Evolutionary conservation across 1,139 yeast genomes (phyloP).

Genomic region (Ogataea hybrid): DNA sequence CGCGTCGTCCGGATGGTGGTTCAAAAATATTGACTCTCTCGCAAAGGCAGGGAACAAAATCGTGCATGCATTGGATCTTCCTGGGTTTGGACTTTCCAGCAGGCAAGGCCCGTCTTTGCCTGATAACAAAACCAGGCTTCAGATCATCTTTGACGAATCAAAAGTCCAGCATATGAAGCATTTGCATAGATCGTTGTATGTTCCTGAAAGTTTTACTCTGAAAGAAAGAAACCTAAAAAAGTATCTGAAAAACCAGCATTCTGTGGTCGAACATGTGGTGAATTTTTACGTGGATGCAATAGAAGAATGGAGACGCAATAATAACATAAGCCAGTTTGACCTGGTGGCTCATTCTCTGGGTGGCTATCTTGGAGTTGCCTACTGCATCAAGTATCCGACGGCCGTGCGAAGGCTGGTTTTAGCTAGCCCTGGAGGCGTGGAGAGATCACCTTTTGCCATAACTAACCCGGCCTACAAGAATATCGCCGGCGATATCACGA

Average conservation of each 20-base stretch:
- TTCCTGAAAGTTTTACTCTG: constrained; percentile 23
- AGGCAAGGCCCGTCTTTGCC: constrained; percentile 47
- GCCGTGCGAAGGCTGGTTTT: constrained; percentile 64
- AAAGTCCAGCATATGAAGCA: constrained; percentile 20
- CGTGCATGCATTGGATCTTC: constrained; percentile 76
- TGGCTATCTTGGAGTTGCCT: constrained; percentile 79
- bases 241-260: constrained; percentile 38
- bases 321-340: constrained; percentile 58
- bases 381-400: constrained; percentile 71
- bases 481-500: constrained; percentile 2
- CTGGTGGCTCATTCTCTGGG: constrained; percentile 93
- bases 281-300: constrained; percentile 75
- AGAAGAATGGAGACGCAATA: constrained; percentile 76
- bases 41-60: constrained; percentile 39
- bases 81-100: constrained; percentile 82
- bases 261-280: constrained; percentile 55
- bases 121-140: constrained; percentile 24
- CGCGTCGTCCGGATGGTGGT: constrained; percentile 83
- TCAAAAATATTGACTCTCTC: constrained; percentile 63
- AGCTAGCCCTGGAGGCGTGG: constrained; percentile 91
- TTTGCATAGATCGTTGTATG: constrained; percentile 24
- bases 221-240: constrained; percentile 22
- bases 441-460: constrained; percentile 63
- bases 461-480: constrained; percentile 38
- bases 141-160: constrained; percentile 19